Percentiles rank a stretch among this genome's conserved stretches.
These are phyloP conservation scores for Torrubiellomyces zombiae DNA, from an alignment of 2,329 filamentous ascomycete species.

Conservation along the genomic window DNA sequence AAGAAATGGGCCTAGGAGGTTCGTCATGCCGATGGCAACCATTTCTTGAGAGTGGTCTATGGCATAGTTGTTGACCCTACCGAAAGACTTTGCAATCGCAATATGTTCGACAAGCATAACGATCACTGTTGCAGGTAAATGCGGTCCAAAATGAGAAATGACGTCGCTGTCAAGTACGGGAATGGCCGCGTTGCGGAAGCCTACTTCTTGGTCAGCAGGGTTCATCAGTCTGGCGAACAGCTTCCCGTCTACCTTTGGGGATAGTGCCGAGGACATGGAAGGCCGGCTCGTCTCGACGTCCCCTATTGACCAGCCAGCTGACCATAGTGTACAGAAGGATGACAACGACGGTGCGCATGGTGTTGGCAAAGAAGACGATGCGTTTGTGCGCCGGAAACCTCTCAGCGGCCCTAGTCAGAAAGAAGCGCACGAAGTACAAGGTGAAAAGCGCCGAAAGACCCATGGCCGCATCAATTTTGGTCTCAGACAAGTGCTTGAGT, in stretches of 20 bases:
- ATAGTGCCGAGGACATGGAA: conserved; percentile 65
- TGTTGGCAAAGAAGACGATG: conserved; percentile 77
- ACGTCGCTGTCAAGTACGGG: conserved; percentile 52
- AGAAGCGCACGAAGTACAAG: conserved; percentile 58
- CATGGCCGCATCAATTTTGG: conserved; percentile 68
- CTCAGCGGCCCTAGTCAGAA: conserved; percentile 49
- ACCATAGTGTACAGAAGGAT: conserved; percentile 86
- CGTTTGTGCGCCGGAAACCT: conserved; percentile 54
- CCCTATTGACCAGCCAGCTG: conserved; percentile 67
- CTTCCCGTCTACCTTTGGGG: conserved; percentile 41
- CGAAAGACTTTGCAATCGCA: conserved; percentile 92
- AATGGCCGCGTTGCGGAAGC: conserved; percentile 64
- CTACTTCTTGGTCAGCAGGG: conserved; percentile 14
- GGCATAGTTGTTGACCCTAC: conserved; percentile 85
- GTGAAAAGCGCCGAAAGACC: conserved; percentile 66
- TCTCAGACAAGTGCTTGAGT: conserved; percentile 50
- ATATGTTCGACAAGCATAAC: conserved; percentile 96
- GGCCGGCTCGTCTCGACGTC: conserved; percentile 42
- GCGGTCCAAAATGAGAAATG: conserved; percentile 47
- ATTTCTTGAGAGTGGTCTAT: conserved; percentile 94
- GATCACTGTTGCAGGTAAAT: conserved; percentile 76
- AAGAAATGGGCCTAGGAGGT: conserved; percentile 79
- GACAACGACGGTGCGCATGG: conserved; percentile 77
- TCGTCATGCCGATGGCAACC: conserved; percentile 82
- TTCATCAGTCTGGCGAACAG: background rate